These are phyloP conservation scores for Aspergillus diversus DNA, from an alignment of 495 filamentous ascomycete genomes.

Conservation along the genomic window DNA sequence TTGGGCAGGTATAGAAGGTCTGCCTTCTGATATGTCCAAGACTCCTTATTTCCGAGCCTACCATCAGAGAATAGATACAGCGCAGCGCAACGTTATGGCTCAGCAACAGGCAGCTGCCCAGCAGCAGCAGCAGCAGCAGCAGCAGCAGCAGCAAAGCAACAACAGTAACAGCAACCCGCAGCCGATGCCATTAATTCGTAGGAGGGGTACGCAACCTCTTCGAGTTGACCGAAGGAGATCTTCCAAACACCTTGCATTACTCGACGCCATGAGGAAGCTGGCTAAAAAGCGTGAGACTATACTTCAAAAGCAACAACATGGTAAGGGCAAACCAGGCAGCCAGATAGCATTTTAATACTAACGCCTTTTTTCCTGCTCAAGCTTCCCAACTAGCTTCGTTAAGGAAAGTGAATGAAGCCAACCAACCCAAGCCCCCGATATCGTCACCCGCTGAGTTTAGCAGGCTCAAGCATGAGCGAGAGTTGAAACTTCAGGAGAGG, in stretches of 20 bases:
- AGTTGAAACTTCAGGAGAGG: slow-evolving; percentile 74
- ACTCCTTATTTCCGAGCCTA: slow-evolving; percentile 90
- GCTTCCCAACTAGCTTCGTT: slow-evolving; percentile 68
- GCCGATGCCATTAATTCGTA: slow-evolving; percentile 59
- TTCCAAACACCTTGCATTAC: slow-evolving; percentile 79
- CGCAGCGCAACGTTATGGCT: slow-evolving; percentile 65
- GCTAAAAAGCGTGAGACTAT: slow-evolving; percentile 90
- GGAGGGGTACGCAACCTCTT: slow-evolving; percentile 71
- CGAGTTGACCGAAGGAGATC: slow-evolving; percentile 85
- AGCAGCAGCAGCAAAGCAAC: slow-evolving; percentile 48
- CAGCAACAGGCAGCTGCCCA: slow-evolving; percentile 65
- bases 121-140: slow-evolving; percentile 49
- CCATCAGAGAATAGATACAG: slow-evolving; percentile 76
- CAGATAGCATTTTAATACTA: slow-evolving; percentile 16
- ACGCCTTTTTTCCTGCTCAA: slow-evolving; percentile 26
- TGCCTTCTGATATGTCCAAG: slow-evolving; percentile 89
- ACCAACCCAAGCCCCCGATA: slow-evolving; percentile 60
- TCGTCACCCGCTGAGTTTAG: slow-evolving; percentile 89
- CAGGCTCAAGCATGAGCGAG: slow-evolving; percentile 81
- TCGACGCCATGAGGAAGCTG: slow-evolving; percentile 93
- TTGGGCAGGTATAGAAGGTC: slow-evolving; percentile 86
- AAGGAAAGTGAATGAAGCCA: slow-evolving; percentile 70
- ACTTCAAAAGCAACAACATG: slow-evolving; percentile 83
- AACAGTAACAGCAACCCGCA: slow-evolving; percentile 56
- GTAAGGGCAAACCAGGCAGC: slow-evolving; percentile 37